Base-by-base conservation (phyloP, 2,329 filamentous ascomycete genomes). In the Fusarium temperatum region DNA sequence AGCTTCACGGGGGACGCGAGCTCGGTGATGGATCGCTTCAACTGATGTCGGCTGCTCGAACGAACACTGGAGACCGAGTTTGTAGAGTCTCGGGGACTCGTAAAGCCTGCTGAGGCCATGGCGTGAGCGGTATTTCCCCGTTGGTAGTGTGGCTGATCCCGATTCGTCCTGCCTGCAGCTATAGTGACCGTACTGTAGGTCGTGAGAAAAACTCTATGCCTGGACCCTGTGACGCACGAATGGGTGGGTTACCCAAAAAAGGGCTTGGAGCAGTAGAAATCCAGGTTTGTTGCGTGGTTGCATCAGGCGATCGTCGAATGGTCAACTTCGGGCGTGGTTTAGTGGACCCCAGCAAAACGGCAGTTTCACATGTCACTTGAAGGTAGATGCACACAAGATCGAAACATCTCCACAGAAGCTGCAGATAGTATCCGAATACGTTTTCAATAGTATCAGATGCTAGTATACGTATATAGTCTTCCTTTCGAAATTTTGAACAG, bases 11-110 rank as follows among this genome's bases (percentile, higher is more conserved):
- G 86, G 41, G 86, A 84, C 30, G 87, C 83, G 58, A 89, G 75
- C 72, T 90, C 88, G 50, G 86, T 86, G 66, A 90, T 85, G 53
- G 89, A 91, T 39, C 88, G 86, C 68, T 85, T 87, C 68, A 89
- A 83, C 74, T 88, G 87, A 75, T 89, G 89, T 66, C 85, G 85
- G 80, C 78, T 74, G 78, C 75, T 76, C 32, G 77, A 71, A 60
- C 76, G 77, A 63, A 71, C 63, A 50, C 73, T 75, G 45, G 78
- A 74, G 36, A 75, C 68, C 35, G 76, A 75, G 59, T 77, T 74
- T 64, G 65, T 42, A 36, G 77, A 78, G 67, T 77, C 68, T 57
- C 75, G 76, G 36, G 77, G 77, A 63, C 74, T 72, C 60, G 68
- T 70, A 61, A 69, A 75, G 66, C 64, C 77, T 65, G 77, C 66